Base-by-base conservation (phyloP, 2,329 filamentous ascomycete genomes). In the Epichloe gansuensis region DNA sequence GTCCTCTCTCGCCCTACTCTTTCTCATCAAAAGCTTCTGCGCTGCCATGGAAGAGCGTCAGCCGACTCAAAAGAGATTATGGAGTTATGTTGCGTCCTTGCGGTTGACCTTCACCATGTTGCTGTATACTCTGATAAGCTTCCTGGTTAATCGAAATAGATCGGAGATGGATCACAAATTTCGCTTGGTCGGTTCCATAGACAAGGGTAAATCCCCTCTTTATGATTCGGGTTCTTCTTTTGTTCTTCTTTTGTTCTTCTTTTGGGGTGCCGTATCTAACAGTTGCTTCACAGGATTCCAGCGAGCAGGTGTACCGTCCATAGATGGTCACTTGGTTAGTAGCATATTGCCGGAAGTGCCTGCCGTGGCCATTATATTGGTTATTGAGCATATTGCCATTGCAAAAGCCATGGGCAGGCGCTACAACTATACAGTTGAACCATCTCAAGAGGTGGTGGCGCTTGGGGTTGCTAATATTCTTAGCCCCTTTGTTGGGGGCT, bases 321-420 rank as follows among this genome's bases (percentile, higher is more conserved):
- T 87, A 45, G 75, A 78, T 54, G 63, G 63, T 0, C 65, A 73
- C 0, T 72, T 89, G 44, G 71, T 89, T 58, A 69, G 66, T 1
- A 64, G 74, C 0, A 79, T 87, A 56, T 68, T 77, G 2, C 72
- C 73, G 27, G 73, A 89, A 54, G 68, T 90, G 6, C 87, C 87
- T 0, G 82, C 83, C 17, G 79, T 84, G 0, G 78, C 87, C 47
- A 87, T 91, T 55, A 86, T 91, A 17, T 69, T 90, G 17, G 75
- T 90, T 21, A 87, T 91, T 51, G 87, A 90, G 66, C 87, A 91
- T 62, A 89, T 90, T 57, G 85, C 87, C 42, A 90, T 91, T 54
- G 83, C 85, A 6, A 91, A 91, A 64, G 88, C 86, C 0, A 90
- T 90, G 61, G 87, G 86, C 6, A 76, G 87, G 53, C 75, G 87